These are phyloP conservation scores for Penicillium griseofulvum DNA, from an alignment of 2,329 filamentous ascomycete species.

Conservation along the genomic window DNA sequence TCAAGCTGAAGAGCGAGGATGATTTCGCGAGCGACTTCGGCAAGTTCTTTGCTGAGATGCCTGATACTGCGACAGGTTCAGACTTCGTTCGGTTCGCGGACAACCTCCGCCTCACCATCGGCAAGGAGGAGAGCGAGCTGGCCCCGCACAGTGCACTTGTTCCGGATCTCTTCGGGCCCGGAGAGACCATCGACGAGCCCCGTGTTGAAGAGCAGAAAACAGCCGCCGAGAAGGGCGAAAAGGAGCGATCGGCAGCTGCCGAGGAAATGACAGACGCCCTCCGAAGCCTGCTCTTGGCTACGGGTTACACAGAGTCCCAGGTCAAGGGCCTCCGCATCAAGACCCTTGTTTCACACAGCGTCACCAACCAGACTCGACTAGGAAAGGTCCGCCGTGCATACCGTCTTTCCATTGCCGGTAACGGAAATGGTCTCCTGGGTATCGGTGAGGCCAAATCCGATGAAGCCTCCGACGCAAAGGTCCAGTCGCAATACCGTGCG, in stretches of 20 bases:
- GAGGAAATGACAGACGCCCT: conserved; percentile 42
- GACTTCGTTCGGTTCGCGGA: conserved; percentile 46
- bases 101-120: conserved; percentile 50
- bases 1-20: conserved; percentile 60
- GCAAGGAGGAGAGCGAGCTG: conserved; percentile 51
- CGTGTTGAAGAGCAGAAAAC: conserved; percentile 25
- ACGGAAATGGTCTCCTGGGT: conserved; percentile 79
- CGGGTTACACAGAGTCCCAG: conserved; percentile 51
- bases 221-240: conserved; percentile 28
- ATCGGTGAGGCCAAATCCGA: conserved; percentile 87
- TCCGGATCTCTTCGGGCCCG: conserved; percentile 51
- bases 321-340: conserved; percentile 62
- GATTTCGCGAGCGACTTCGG: conserved; percentile 62
- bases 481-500: conserved; percentile 75
- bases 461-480: conserved; percentile 64
- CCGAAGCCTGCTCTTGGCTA: conserved; percentile 55
- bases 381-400: conserved; percentile 83
- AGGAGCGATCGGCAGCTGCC: conserved; percentile 27
- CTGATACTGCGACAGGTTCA: conserved; percentile 48
- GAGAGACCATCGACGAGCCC: conserved; percentile 35
- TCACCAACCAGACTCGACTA: conserved; percentile 91
- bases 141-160: conserved; percentile 50
- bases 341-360: conserved; percentile 68
- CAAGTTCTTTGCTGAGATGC: conserved; percentile 48
- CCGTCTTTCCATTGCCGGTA: conserved; percentile 77